Evolutionary conservation across 768 basidiomycete species (phyloP).

Genomic region (Candolleomyces efflorescens): DNA sequence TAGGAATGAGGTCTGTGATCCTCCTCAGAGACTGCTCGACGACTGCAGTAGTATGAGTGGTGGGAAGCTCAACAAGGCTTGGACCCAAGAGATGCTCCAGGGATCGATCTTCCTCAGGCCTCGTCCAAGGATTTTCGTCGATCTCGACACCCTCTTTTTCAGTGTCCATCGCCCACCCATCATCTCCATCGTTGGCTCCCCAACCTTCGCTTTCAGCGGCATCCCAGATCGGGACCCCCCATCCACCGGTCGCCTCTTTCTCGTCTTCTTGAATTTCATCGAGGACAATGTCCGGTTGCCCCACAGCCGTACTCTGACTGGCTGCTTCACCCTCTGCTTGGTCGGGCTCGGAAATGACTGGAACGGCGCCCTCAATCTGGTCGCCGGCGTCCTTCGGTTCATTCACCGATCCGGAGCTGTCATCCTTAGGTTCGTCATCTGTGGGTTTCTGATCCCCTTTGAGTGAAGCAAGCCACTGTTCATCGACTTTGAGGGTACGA

Average conservation of each 20-base stretch:
- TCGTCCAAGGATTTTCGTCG: constrained; percentile 2
- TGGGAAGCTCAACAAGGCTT: constrained; percentile 38
- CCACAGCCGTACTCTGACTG: neutral
- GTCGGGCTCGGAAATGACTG: neutral
- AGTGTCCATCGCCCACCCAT: neutral
- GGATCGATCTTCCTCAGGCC: neutral
- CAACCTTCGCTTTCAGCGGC: neutral
- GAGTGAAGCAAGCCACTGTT: neutral
- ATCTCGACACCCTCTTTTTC: neutral
- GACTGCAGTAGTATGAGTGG: constrained; percentile 61
- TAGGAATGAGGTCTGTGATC: constrained; percentile 44
- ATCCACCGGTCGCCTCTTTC: neutral
- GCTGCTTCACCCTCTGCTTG: neutral
- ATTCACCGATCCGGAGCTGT: no score
- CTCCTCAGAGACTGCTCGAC: constrained; percentile 64
- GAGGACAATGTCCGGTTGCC: no score
- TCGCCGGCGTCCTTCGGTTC: no score
- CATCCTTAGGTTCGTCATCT: neutral
- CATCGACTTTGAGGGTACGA: neutral
- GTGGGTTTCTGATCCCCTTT: neutral
- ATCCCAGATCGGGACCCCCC: neutral
- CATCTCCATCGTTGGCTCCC: neutral
- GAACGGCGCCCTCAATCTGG: neutral
- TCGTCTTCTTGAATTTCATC: neutral
- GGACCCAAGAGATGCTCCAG: constrained; percentile 44